Evolutionary conservation across 2,329 filamentous ascomycete genomes (phyloP), one percentile per base, ranked within the genome.

Genomic region (Penicillium olsonii): DNA sequence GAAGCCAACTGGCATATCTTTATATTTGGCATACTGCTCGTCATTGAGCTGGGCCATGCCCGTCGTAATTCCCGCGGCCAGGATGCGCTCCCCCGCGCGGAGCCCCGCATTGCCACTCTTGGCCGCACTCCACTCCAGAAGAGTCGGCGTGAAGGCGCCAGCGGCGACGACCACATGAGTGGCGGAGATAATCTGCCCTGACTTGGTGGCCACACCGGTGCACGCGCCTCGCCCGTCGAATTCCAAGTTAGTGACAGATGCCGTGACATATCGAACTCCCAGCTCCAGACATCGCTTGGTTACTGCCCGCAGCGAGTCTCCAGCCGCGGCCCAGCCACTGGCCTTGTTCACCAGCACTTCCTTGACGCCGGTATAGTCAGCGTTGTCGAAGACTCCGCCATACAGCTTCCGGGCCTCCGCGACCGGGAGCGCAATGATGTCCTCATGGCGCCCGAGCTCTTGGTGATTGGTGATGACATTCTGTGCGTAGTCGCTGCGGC

Each of bases 261-360:
- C 80, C 0, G 72, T 73, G 9, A 83, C 73, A 48, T 85, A 87
- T 62, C 78, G 77, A 53, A 85, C 83, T 1, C 84, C 84, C 6
- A 82, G 64, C 39, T 77, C 72, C 5, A 85, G 57, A 14, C 74
- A 74, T 48, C 72, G 72, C 27, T 76, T 74, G 1, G 81, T 85
- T 8, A 85, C 74, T 1, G 78, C 79, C 42, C 73, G 66, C 51
- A 87, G 63, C 24, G 77, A 75, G 55, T 84, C 81, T 2, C 80
- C 81, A 2, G 84, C 84, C n/a, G 81, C 81, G 6, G 77, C 83
- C 81, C 82, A 87, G 1, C 84, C 84, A 63, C 80, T 82, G 26
- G 75, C 78, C 52, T 75, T 78, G 70, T 86, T 86, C 37, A 85
- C 68, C 2, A 85, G 52, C 4, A 64, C 81, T 56, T 84, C 79